phyloP scores from a whole-genome alignment of 495 filamentous ascomycete species.

The Hypoxylon cercidicola region DNA sequence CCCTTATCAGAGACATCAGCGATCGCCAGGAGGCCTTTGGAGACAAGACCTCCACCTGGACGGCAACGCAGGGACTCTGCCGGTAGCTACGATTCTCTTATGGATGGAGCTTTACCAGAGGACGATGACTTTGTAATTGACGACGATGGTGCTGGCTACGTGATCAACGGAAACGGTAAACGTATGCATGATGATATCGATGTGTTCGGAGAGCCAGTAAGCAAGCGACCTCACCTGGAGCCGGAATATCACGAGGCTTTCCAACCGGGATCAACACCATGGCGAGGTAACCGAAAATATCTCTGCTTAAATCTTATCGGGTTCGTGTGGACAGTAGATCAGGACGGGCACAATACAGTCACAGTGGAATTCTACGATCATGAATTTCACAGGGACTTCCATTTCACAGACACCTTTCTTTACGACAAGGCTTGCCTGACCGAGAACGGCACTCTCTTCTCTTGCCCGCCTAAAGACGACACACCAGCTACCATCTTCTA shows the following conservation, averaged over 20 bases:
- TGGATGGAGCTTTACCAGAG: slow-evolving; percentile 56
- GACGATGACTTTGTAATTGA: slow-evolving; percentile 89
- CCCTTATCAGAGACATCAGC: slow-evolving; percentile 76
- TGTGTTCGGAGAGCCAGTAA: slow-evolving; percentile 47
- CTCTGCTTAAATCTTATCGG: slow-evolving; percentile 93
- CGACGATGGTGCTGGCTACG: slow-evolving; percentile 94
- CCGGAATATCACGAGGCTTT: slow-evolving; percentile 83
- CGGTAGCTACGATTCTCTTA: slow-evolving; percentile 63
- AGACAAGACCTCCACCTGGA: slow-evolving; percentile 62
- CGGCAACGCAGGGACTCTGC: slow-evolving; percentile 53
- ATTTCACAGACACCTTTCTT: slow-evolving; percentile 94
- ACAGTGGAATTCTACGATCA: slow-evolving; percentile 98
- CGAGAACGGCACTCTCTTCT: slow-evolving; percentile 87
- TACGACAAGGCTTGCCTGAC: slow-evolving; percentile 95
- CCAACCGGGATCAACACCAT: slow-evolving; percentile 93
- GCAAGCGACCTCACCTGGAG: slow-evolving; percentile 62
- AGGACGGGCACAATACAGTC: slow-evolving; percentile 92
- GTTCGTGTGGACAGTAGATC: slow-evolving; percentile 96
- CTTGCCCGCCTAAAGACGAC: slow-evolving; percentile 75
- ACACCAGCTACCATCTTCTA: slow-evolving; percentile 90
- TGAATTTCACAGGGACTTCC: slow-evolving; percentile 89
- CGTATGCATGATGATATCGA: slow-evolving; percentile 64
- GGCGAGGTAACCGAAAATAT: slow-evolving; percentile 93
- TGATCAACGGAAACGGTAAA: slow-evolving; percentile 75
- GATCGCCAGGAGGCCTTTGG: slow-evolving; percentile 66